phyloP scores from a whole-genome alignment of 2,329 filamentous ascomycete species.

The Trichoderma sp. region DNA sequence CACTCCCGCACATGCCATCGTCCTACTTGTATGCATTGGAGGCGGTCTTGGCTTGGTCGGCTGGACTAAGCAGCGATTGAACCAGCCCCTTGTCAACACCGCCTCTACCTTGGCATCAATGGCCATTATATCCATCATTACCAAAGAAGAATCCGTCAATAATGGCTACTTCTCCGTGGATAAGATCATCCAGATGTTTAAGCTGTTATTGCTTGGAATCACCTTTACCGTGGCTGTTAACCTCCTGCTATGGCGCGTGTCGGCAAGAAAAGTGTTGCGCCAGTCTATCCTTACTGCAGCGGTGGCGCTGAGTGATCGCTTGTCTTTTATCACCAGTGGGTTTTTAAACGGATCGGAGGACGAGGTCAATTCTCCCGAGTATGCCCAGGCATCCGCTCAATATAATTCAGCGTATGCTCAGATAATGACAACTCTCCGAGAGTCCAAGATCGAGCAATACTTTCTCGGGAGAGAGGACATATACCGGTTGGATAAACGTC shows the following conservation, averaged over 20 bases:
- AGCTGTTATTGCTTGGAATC: constrained; percentile 80
- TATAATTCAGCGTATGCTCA: constrained; percentile 67
- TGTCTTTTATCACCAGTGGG: constrained; percentile 75
- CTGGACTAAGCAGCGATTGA: constrained; percentile 79
- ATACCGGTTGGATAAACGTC: constrained; percentile 72
- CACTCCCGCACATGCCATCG: constrained; percentile 70
- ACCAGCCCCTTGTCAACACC: constrained; percentile 77
- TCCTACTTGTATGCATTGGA: constrained; percentile 80
- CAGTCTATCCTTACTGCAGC: constrained; percentile 70
- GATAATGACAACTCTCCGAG: constrained; percentile 73
- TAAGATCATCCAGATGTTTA: constrained; percentile 78
- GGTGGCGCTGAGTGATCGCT: constrained; percentile 73
- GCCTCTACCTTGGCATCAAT: constrained; percentile 83
- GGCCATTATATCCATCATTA: constrained; percentile 83
- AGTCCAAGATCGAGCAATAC: constrained; percentile 89
- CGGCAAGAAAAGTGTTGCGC: constrained; percentile 70
- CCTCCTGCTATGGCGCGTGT: constrained; percentile 73
- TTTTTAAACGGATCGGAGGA: constrained; percentile 82
- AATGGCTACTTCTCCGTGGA: constrained; percentile 75
- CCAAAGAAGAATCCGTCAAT: constrained; percentile 86
- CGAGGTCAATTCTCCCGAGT: constrained; percentile 66
- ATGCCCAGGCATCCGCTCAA: constrained; percentile 56
- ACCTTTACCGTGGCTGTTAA: constrained; percentile 70
- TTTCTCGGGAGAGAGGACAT: constrained; percentile 74
- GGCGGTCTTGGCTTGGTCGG: constrained; percentile 83